Percentiles rank a stretch among this genome's conserved stretches.
phyloP scores from a whole-genome alignment of 2,329 filamentous ascomycete species.

The Penicillium sclerotigenum region DNA sequence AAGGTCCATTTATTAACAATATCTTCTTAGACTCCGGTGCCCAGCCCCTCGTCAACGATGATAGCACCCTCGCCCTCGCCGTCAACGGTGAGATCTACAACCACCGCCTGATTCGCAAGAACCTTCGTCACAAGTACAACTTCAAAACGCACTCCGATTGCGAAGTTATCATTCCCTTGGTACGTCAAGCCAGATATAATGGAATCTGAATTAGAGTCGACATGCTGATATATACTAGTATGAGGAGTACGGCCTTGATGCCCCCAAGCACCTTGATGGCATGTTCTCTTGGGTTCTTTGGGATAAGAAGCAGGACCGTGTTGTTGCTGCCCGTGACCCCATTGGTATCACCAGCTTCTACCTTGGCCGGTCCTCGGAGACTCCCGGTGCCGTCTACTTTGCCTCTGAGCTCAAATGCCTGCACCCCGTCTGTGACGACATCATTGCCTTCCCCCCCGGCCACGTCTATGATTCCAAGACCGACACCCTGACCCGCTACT shows the following conservation, averaged over 20 bases:
- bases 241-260: slow-evolving; percentile 84
- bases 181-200: slow-evolving; percentile 46
- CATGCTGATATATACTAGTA: slow-evolving; percentile 58
- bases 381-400: slow-evolving; percentile 86
- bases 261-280: slow-evolving; percentile 90
- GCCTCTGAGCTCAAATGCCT: slow-evolving; percentile 95
- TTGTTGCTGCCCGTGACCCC: slow-evolving; percentile 89
- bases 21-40: slow-evolving; percentile 74
- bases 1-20: slow-evolving; percentile 13
- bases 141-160: slow-evolving; percentile 99
- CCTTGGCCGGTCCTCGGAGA: slow-evolving; percentile 82
- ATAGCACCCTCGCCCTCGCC: slow-evolving; percentile 81
- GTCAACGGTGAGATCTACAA: slow-evolving; percentile 99
- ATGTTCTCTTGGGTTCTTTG: slow-evolving; percentile 99
- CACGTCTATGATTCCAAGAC: slow-evolving; percentile 96
- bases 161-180: slow-evolving; percentile 96
- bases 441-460: slow-evolving; percentile 89
- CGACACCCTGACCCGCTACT: slow-evolving; percentile 80
- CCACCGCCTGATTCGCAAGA: slow-evolving; percentile 90
- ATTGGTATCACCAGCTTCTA: slow-evolving; percentile 98
- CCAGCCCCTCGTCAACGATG: slow-evolving; percentile 89
- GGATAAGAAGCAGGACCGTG: slow-evolving; percentile 89
- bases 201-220: neutral
- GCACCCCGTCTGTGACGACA: slow-evolving; percentile 90
- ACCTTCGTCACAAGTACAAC: slow-evolving; percentile 76